Percentiles rank a stretch among this genome's conserved stretches.
phyloP scores from a whole-genome alignment of 441 rosid genomes.

The Adansonia grandidieri region DNA sequence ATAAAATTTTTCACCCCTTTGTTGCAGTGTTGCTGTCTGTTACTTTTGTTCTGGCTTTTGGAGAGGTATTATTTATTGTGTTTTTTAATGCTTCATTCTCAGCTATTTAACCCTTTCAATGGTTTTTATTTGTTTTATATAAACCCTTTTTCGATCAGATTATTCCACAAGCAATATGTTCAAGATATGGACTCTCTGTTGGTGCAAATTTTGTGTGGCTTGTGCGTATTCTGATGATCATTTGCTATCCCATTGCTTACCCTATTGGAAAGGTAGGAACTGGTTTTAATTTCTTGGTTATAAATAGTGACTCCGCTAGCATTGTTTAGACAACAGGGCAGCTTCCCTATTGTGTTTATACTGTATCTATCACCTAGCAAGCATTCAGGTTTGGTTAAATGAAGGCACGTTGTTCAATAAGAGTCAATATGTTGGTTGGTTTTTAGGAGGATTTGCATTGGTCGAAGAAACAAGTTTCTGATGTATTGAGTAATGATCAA shows the following conservation, averaged over 20 bases:
- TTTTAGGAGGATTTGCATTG: slow-evolving; percentile 11
- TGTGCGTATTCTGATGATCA: slow-evolving; percentile 58
- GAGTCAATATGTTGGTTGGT: background rate
- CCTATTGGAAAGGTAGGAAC: slow-evolving; percentile 66
- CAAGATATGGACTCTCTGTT: slow-evolving; percentile 67
- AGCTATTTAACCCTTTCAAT: background rate
- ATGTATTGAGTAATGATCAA: background rate
- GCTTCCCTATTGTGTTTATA: background rate
- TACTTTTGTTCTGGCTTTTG: slow-evolving; percentile 70
- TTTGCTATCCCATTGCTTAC: slow-evolving; percentile 68
- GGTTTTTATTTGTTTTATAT: slow-evolving; percentile 18
- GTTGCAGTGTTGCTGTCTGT: slow-evolving; percentile 75
- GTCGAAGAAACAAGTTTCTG: background rate
- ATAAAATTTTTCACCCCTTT: slow-evolving; percentile 68
- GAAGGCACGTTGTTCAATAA: background rate
- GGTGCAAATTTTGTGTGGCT: slow-evolving; percentile 69
- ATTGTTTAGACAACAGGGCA: background rate
- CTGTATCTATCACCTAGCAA: background rate
- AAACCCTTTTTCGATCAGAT: slow-evolving; percentile 37
- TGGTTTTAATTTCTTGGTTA: background rate
- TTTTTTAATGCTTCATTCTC: slow-evolving; percentile 21
- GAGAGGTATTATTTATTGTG: slow-evolving; percentile 51
- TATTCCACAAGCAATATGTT: slow-evolving; percentile 71
- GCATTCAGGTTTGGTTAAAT: background rate
- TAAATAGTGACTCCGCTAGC: slow-evolving; percentile 1